Conservation (phyloP, 495 filamentous ascomycete species). For the Cryomyces antarcticus region DNA sequence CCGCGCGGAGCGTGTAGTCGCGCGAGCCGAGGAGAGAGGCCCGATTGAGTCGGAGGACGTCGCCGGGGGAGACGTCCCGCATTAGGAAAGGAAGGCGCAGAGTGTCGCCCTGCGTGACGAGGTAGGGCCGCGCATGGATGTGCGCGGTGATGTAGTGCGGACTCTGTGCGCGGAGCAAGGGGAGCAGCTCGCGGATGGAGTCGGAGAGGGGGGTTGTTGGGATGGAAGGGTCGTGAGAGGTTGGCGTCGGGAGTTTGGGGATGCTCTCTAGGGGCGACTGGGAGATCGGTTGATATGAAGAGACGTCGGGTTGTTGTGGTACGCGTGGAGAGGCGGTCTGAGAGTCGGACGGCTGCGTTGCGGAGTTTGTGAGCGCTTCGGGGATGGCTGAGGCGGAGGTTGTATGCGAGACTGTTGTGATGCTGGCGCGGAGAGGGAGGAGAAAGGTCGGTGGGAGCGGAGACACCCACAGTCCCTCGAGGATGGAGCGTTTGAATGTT, state of each 20-base stretch:
- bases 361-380: conserved; percentile 12
- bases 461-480: no score
- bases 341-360: neutral
- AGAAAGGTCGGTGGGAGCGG: conserved; percentile 18
- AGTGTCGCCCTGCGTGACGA: conserved; percentile 68
- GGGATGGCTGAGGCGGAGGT: conserved; percentile 11
- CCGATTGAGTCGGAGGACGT: conserved; percentile 68
- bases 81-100: conserved; percentile 91
- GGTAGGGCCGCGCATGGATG: conserved; percentile 76
- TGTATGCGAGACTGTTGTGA: conserved; percentile 19
- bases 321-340: conserved; percentile 3
- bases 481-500: no score
- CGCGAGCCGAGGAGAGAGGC: conserved; percentile 61
- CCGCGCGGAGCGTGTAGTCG: conserved; percentile 68
- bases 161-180: conserved; percentile 55
- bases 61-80: conserved; percentile 61
- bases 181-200: conserved; percentile 47
- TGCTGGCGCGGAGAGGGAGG: conserved; percentile 15
- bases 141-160: conserved; percentile 73
- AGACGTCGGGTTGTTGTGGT: conserved; percentile 2
- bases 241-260: conserved; percentile 10
- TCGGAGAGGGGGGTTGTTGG: conserved; percentile 26
- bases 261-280: conserved; percentile 3
- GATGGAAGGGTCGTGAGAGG: conserved; percentile 12
- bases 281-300: conserved; percentile 7